Conservation (phyloP, 1,284 basidiomycete species). For the Pseudozyma thailandica region DNA sequence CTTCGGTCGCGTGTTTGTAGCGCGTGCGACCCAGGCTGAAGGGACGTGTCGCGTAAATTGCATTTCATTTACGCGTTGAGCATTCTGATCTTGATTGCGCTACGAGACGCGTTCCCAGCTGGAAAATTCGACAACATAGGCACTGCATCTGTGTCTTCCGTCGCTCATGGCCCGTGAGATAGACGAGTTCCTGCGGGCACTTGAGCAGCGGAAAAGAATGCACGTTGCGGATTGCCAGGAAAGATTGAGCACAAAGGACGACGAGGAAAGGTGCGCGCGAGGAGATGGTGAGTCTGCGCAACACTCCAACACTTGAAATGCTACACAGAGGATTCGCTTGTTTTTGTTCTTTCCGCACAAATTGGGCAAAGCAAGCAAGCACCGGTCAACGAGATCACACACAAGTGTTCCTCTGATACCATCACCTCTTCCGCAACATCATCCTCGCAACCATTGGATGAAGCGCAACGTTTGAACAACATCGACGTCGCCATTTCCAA, state of each 20-base stretch:
- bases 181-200: conserved; percentile 2
- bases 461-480: no score
- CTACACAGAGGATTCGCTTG: not conserved
- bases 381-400: no score
- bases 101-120: conserved; percentile 10
- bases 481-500: no score
- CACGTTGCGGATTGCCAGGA: not conserved
- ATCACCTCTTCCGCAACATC: conserved; percentile 2
- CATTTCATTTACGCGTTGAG: conserved; percentile 36
- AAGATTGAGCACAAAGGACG: not conserved
- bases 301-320: conserved; percentile 13
- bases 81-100: conserved; percentile 9
- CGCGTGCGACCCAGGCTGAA: not conserved
- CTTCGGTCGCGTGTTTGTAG: no score
- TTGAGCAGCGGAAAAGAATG: conserved; percentile 10
- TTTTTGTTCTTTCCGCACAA: not conserved
- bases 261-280: not conserved
- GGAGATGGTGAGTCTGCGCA: conserved; percentile 3
- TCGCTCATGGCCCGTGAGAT: not conserved
- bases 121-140: conserved; percentile 7
- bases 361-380: no score
- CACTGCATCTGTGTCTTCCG: conserved; percentile 30
- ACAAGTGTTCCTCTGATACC: no score
- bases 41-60: conserved; percentile 44
- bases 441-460: not conserved